Evolutionary conservation across 1,284 basidiomycete species (phyloP).

Genomic region (Microbotryum lychnidis-dioicae): DNA sequence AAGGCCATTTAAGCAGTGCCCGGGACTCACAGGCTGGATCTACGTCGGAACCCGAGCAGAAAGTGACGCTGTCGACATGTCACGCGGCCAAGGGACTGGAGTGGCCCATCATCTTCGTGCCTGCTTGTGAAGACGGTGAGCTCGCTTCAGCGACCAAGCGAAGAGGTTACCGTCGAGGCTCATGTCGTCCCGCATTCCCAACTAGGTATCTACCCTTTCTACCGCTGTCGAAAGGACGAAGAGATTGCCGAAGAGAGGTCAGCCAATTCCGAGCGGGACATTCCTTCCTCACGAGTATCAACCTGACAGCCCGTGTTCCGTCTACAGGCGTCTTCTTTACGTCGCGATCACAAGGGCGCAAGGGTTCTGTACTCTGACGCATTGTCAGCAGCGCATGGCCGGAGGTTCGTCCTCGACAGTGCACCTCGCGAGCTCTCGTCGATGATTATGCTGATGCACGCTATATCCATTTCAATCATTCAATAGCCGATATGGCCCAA

Average conservation of each 20-base stretch:
- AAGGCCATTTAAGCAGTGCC: background rate
- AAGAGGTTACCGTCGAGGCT: background rate
- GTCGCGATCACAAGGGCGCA: slow-evolving; percentile 87
- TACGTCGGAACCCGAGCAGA: slow-evolving; percentile 39
- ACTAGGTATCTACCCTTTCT: slow-evolving; percentile 67
- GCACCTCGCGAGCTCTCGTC: background rate
- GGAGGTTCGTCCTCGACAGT: slow-evolving; percentile 23
- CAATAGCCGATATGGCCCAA: slow-evolving; percentile 10
- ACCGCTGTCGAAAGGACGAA: slow-evolving; percentile 52
- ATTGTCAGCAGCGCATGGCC: slow-evolving; percentile 35
- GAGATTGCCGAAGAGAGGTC: slow-evolving; percentile 75
- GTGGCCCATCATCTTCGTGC: slow-evolving; percentile 81
- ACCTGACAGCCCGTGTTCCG: background rate
- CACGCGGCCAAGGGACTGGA: slow-evolving; percentile 88
- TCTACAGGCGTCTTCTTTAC: slow-evolving; percentile 63
- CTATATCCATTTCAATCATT: background rate
- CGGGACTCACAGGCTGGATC: background rate
- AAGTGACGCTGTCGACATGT: slow-evolving; percentile 78
- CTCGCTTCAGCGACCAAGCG: background rate
- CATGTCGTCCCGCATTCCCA: slow-evolving; percentile 50
- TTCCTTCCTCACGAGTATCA: background rate
- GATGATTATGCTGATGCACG: background rate
- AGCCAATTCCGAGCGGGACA: slow-evolving; percentile 17
- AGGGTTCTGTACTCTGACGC: slow-evolving; percentile 58
- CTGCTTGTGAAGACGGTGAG: slow-evolving; percentile 40